Conservation (phyloP, 495 filamentous ascomycete species). For the Darksidea phi region DNA sequence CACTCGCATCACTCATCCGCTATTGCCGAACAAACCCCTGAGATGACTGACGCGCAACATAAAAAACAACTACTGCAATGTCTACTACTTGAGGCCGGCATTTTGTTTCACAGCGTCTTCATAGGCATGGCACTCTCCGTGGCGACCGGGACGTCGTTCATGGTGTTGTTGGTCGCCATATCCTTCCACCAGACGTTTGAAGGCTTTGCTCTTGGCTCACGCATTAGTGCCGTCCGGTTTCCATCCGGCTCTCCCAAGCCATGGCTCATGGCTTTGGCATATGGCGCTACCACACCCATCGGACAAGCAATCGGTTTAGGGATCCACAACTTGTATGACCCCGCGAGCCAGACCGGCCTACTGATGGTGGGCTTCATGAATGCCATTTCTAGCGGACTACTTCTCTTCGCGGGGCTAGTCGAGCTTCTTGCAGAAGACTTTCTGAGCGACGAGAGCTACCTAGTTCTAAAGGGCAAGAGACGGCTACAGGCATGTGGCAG, state of each 20-base stretch:
- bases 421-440: slow-evolving; percentile 94
- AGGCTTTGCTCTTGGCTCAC: slow-evolving; percentile 64
- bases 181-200: slow-evolving; percentile 72
- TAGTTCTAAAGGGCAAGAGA: slow-evolving; percentile 63
- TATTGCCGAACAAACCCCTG: slow-evolving; percentile 1
- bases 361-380: slow-evolving; percentile 93
- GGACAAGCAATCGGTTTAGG: slow-evolving; percentile 86
- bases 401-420: slow-evolving; percentile 89
- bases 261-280: slow-evolving; percentile 94
- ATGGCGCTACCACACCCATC: slow-evolving; percentile 85
- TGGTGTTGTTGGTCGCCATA: slow-evolving; percentile 67
- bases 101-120: slow-evolving; percentile 60
- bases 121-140: slow-evolving; percentile 69
- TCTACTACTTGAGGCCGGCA: slow-evolving; percentile 51
- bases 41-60: slow-evolving; percentile 34
- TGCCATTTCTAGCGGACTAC: slow-evolving; percentile 77
- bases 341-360: slow-evolving; percentile 73
- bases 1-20: slow-evolving; percentile 1
- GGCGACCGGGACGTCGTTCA: slow-evolving; percentile 59
- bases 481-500: slow-evolving; percentile 73
- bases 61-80: slow-evolving; percentile 49
- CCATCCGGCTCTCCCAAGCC: slow-evolving; percentile 57
- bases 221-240: slow-evolving; percentile 54
- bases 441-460: slow-evolving; percentile 83
- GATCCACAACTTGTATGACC: slow-evolving; percentile 82